phyloP scores from a whole-genome alignment of 2,329 filamentous ascomycete species.

The Sporothrix phasma region DNA sequence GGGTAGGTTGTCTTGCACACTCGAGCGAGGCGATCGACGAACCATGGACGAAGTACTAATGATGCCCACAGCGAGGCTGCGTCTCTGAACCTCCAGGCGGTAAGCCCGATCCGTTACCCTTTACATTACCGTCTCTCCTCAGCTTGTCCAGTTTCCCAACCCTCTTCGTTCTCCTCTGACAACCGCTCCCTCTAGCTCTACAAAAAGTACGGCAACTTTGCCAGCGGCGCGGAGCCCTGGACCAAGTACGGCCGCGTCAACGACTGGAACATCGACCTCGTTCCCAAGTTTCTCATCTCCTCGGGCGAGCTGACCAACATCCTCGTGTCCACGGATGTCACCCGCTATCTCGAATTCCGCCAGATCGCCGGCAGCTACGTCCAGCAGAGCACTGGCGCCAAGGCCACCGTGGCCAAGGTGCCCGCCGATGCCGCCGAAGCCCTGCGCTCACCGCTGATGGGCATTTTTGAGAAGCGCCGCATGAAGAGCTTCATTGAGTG shows the following conservation, averaged over 20 bases:
- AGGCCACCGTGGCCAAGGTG: conserved; percentile 92
- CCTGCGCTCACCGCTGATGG: conserved; percentile 87
- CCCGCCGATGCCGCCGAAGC: conserved; percentile 88
- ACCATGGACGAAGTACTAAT: conserved; percentile 15
- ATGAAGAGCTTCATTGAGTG: conserved; percentile 96
- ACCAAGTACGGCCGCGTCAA: conserved; percentile 93
- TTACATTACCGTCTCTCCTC: too few relatives aligned
- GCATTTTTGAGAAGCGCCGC: conserved; percentile 92
- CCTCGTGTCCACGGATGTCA: conserved; percentile 88
- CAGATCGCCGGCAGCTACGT: conserved; percentile 95
- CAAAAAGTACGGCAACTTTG: conserved; percentile 87
- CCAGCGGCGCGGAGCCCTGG: conserved; percentile 79
- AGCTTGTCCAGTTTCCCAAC: not conserved
- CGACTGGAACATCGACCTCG: conserved; percentile 99
- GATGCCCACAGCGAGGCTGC: conserved; percentile 64
- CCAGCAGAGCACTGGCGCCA: conserved; percentile 72
- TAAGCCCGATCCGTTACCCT: conserved; percentile 32
- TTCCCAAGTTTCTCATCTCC: conserved; percentile 97
- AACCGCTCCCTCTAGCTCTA: conserved; percentile 55
- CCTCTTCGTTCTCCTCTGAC: not conserved
- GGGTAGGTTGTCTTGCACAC: conserved; percentile 51
- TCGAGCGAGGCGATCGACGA: not conserved
- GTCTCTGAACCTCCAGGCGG: conserved; percentile 91
- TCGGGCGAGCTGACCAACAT: conserved; percentile 98
- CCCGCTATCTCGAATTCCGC: conserved; percentile 82